Base-by-base conservation (phyloP, 2,329 filamentous ascomycete genomes). In the Aspergillus floridensis region DNA sequence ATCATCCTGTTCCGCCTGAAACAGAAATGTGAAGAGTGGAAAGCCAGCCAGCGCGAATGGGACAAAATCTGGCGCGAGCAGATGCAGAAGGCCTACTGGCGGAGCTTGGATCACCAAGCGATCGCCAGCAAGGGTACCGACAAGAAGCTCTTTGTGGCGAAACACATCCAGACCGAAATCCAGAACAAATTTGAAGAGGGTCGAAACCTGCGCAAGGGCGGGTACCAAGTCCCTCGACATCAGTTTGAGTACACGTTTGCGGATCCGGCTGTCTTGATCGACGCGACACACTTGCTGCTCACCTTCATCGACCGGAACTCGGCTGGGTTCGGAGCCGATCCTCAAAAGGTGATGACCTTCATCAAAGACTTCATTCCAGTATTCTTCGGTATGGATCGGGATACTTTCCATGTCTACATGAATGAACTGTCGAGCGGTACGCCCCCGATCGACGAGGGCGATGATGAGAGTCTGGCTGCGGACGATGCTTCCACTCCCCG, bases 11-110 rank as follows among this genome's bases (percentile, higher is more conserved):
- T 91, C 54, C 86, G 95, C 12, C 83, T 99, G 67, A 98, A 98
- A 79, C 91, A 96, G 70, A 97, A 98, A 74, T 88, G 96, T 49
- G 95, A 99, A 75, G 93, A 98, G 70, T 99, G 95, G 95, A 92
- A 96, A 65, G 93, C 96, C 66, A 93, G 92, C 5, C 93, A 91
- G 81, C 91, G 95, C 32, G 96, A 99, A 73, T 99, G 95, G 95
- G 93, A 98, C 76, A 97, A 97, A 77, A 92, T 99, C 7, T 99
- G 95, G 95, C 92, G 95, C 64, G 88, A 92, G 53, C 95, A 98
- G 78, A 98, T 93, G 24, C 90, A 96, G 72, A 88, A 90, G 70
- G 93, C 96, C 80, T 96, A 97, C 77, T 91, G 96, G 78, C 96
- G 92, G 80, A 96, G 92, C 74, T 86, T 99, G 55, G 95, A 99